Base-by-base conservation (phyloP, 2,329 filamentous ascomycete genomes). In the Fusarium sp. region DNA sequence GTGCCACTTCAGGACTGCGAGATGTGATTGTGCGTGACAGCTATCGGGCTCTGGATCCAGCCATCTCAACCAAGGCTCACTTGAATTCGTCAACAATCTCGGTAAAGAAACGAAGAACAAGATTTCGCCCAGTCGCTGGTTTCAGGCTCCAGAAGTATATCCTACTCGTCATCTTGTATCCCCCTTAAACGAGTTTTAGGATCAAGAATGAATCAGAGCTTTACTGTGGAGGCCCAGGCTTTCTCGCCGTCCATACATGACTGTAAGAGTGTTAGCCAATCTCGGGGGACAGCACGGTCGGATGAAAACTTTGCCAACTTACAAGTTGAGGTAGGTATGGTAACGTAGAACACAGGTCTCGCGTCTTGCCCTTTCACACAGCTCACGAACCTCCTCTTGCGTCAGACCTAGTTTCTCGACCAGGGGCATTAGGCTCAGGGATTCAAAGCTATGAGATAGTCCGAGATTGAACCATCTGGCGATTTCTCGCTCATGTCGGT, bases 401-500 rank as follows among this genome's bases (percentile, higher is more conserved):
- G 55, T 68, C 69, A 72, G 72, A 54, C 88, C 65, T 15, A 73
- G 53, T 33, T 72, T 69, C 48, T 76, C 84, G 39, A 85, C 88
- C 71, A 97, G 82, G 8, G 93, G 89, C 32, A 84, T 89, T 69
- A 95, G 75, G 63, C 88, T 89, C 68, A 96, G 79, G 11, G 88
- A 87, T 67, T 92, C 85, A 45, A 96, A 76, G 23, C 90, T 89
- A 70, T 91, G 86, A 10, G 84, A 87, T 66, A 97, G 80, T 35
- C 87, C 88, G 21, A 94, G 79, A 70, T 94, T 93, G 76, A 96
- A 96, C 90, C 91, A 96, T 54, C 87, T 82, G 27, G 90, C 92
- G 49, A 93, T 82, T 39, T 89, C 84, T 60, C 86, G 88, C 65
- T 87, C 82, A 61, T 86, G 81, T 23, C 82, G 79, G 66, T 91